These are phyloP conservation scores for Petunia axillaris DNA, from an alignment of 257 asterid species.

Conservation along the genomic window DNA sequence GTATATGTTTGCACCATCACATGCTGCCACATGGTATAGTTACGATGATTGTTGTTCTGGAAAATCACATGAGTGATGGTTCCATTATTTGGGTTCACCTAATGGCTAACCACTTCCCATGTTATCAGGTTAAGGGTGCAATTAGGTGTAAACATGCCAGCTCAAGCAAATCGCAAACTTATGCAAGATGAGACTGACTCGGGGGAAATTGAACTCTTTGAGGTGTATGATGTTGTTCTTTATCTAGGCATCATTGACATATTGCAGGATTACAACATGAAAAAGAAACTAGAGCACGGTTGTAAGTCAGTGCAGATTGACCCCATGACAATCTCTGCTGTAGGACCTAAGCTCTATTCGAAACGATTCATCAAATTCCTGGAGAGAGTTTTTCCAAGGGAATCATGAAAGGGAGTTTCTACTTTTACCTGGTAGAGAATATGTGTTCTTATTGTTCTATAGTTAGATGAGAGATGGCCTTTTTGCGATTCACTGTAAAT, in stretches of 20 bases:
- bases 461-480: too few species aligned
- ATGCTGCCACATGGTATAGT: too few species aligned
- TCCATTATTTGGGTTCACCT: background rate
- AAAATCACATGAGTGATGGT: background rate
- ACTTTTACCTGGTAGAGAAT: too few species aligned
- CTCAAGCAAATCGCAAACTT: constrained; percentile 79
- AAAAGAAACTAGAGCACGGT: constrained; percentile 72
- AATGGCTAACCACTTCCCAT: background rate
- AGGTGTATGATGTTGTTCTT: constrained; percentile 89
- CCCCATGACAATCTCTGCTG: constrained; percentile 74
- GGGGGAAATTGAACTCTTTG: constrained; percentile 74
- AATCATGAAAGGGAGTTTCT: constrained; percentile 36
- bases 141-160: constrained; percentile 98
- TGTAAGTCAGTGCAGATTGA: constrained; percentile 74
- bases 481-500: too few species aligned
- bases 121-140: constrained; percentile 86
- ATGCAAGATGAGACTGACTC: constrained; percentile 55
- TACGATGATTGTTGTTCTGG: background rate
- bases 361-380: constrained; percentile 68
- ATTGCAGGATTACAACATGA: constrained; percentile 83
- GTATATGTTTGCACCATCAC: background rate
- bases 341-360: constrained; percentile 70
- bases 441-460: too few species aligned
- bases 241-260: constrained; percentile 93
- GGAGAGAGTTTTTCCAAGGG: constrained; percentile 63